Percentiles rank a stretch among this genome's conserved stretches.
phyloP scores from a whole-genome alignment of 345 rosid species.

The Hibiscus mutabilis region DNA sequence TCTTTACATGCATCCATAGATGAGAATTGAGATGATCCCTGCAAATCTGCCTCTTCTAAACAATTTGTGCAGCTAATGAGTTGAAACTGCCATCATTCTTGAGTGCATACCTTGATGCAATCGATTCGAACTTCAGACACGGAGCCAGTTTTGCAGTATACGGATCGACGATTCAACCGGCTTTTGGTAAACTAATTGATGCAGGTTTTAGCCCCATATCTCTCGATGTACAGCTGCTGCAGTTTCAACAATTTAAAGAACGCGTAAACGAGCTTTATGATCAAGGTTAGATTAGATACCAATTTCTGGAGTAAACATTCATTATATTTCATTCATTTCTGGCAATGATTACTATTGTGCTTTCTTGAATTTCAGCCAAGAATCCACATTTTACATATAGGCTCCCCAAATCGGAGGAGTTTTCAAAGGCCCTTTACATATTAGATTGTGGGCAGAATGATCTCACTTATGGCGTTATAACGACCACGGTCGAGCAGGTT shows the following conservation, averaged over 20 bases:
- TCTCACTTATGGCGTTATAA: background rate
- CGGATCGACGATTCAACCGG: background rate
- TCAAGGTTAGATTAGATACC: constrained; percentile 1
- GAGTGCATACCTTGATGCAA: background rate
- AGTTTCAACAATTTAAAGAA: background rate
- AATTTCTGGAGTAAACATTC: background rate
- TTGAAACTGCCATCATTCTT: background rate
- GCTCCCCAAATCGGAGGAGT: constrained; percentile 14
- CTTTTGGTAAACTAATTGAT: background rate
- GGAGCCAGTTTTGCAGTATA: background rate
- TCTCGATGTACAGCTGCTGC: background rate
- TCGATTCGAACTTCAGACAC: background rate
- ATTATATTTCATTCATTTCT: too few relatives aligned
- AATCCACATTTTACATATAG: background rate
- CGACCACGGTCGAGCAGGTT: background rate
- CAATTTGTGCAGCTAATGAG: background rate
- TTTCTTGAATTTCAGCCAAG: background rate
- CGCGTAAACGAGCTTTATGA: background rate
- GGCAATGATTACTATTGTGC: background rate
- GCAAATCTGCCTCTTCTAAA: background rate
- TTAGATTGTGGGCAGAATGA: constrained; percentile 14
- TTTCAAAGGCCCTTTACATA: constrained; percentile 15
- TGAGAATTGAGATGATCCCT: background rate
- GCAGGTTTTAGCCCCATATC: background rate
- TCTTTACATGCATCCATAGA: background rate